phyloP scores from a whole-genome alignment of 805 yeast species.

The Ogataea nitratoaversa region DNA sequence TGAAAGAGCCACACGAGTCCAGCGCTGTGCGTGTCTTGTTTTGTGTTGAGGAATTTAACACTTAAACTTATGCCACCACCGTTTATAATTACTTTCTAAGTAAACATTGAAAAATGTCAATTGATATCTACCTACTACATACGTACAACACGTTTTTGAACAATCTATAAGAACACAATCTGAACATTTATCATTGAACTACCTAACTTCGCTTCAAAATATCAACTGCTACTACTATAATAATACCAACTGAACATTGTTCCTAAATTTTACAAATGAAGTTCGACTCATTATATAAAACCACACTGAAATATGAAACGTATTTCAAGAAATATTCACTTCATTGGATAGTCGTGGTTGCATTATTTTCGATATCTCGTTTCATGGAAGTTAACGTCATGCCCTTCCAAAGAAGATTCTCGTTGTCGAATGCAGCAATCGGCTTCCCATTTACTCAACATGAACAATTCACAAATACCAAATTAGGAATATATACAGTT shows the following conservation, averaged over 20 bases:
- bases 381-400: conserved; percentile 23
- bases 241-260: background rate
- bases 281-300: background rate
- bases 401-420: conserved; percentile 46
- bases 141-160: too few relatives aligned
- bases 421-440: conserved; percentile 38
- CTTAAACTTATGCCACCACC: too few relatives aligned
- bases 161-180: too few relatives aligned
- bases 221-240: too few relatives aligned
- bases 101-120: too few relatives aligned
- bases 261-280: background rate
- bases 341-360: conserved; percentile 12
- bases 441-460: conserved; percentile 43
- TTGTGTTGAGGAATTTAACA: too few relatives aligned
- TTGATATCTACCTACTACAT: too few relatives aligned
- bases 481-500: conserved; percentile 31
- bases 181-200: too few relatives aligned
- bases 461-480: conserved; percentile 32
- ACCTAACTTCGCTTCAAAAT: too few relatives aligned
- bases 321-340: conserved; percentile 9
- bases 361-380: conserved; percentile 6
- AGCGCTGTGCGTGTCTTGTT: too few relatives aligned
- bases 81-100: too few relatives aligned
- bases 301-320: background rate
- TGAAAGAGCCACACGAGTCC: too few relatives aligned